Base-by-base conservation (phyloP, 2,329 filamentous ascomycete species). In the Huntiella omanensis region DNA sequence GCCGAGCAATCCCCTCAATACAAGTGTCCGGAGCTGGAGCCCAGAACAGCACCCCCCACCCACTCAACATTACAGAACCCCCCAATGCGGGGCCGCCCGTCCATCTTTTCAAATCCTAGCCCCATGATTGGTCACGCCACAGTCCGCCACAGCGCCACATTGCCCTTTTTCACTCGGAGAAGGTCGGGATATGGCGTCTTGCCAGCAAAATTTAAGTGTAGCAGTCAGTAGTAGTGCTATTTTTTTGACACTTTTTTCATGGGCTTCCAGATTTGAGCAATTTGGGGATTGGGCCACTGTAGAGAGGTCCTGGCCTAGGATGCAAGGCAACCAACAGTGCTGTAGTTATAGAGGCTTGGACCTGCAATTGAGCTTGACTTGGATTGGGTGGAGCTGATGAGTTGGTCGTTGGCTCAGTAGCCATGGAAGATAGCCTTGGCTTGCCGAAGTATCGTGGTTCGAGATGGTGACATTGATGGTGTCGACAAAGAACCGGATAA, bases 351-450 rank as follows among this genome's bases (percentile, higher is more conserved):
- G 22, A 28, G 22, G 22, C 22, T 28, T 28, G 58, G 58, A 58
- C 59, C 58, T 61, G 57, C 60, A 57, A 45, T 55, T 64, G 66
- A 66, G 63, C 62, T 64, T 64, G 59, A 62, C 47, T 46, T 50
- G 48, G 45, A 47, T 40, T 35, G 35, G 41, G 28, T 40, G 48
- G 34, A 46, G 44, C 46, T 46, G 46, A 49, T 28, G 22, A 28
- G 22, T 28, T 28, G 22, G 22, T 28, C 6, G 22, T 28, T 28
- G 22, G 22, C 22, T 28, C 22, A 10, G 22, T 28, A 28, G 22
- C 22, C 22, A 28, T 28, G 22, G 22, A 28, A 28, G 22, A 28
- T 28, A 28, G 22, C 22, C 22, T 28, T 28, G 22, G 22, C 7
- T 28, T 28, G 22, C 22, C 22, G 22, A 28, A 28, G 22, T 28